phyloP scores from a whole-genome alignment of 345 rosid species.

The Rhizophora mangle region DNA sequence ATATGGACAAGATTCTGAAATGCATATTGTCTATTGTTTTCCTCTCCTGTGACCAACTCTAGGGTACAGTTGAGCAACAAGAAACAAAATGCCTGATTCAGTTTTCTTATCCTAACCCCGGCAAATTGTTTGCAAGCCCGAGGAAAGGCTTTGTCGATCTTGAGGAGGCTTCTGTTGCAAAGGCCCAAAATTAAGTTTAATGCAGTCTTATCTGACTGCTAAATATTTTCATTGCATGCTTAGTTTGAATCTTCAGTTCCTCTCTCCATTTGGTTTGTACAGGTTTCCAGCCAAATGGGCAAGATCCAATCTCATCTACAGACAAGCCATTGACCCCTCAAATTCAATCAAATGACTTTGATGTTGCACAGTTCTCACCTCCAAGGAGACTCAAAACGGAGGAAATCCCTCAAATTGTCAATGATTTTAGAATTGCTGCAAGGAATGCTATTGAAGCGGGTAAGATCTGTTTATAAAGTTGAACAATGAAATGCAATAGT shows the following conservation, averaged over 20 bases:
- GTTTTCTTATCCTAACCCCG: too few species aligned
- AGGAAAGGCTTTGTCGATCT: neutral
- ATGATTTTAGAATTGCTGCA: conserved; percentile 67
- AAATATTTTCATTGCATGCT: too few species aligned
- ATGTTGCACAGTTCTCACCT: conserved; percentile 41
- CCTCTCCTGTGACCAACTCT: too few species aligned
- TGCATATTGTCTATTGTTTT: too few species aligned
- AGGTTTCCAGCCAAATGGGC: conserved; percentile 65
- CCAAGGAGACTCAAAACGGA: conserved; percentile 53
- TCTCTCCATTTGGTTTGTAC: neutral
- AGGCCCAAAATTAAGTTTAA: neutral
- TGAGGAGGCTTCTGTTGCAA: neutral
- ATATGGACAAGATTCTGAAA: too few species aligned
- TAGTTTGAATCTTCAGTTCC: too few species aligned
- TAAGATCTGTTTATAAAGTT: conserved; percentile 9
- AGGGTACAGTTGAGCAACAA: too few species aligned
- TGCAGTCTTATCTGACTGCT: too few species aligned
- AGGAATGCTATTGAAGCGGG: conserved; percentile 73
- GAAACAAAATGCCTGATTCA: too few species aligned
- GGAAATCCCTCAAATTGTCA: conserved; percentile 56
- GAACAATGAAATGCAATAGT: neutral
- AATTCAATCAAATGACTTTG: conserved; percentile 35
- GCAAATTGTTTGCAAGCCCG: neutral
- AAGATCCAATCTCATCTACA: conserved; percentile 56
- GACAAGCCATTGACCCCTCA: conserved; percentile 54